phyloP scores from a whole-genome alignment of 108 stramenopile species.

The Nitzschia putrida region DNA sequence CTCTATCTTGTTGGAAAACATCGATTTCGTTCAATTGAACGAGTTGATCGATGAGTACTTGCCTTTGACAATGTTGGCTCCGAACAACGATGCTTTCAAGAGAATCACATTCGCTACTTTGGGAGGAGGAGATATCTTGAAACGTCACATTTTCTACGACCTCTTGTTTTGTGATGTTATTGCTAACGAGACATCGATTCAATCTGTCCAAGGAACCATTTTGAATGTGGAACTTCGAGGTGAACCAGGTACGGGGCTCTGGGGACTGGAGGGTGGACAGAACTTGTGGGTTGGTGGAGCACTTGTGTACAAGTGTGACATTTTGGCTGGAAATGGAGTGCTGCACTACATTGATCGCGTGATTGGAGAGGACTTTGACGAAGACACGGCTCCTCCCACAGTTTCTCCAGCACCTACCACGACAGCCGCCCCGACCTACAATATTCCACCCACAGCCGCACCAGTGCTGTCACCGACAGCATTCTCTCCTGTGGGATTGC shows the following conservation, averaged over 20 bases:
- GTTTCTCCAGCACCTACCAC: constrained; percentile 37
- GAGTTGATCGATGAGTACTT: constrained; percentile 31
- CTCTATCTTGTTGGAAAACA: constrained; percentile 21
- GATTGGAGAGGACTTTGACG: constrained; percentile 26
- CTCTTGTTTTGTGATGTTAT: constrained; percentile 31
- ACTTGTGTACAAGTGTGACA: constrained; percentile 31
- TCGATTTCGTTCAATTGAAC: constrained; percentile 37
- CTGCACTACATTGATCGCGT: constrained; percentile 45
- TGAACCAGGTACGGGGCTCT: constrained; percentile 8
- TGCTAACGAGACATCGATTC: constrained; percentile 26
- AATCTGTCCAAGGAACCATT: constrained; percentile 17
- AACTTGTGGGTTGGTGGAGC: constrained; percentile 38
- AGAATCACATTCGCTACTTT: constrained; percentile 29
- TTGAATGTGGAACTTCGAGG: constrained; percentile 20
- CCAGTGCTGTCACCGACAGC: constrained; percentile 9
- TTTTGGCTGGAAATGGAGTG: constrained; percentile 39
- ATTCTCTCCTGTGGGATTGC: constrained; percentile 4
- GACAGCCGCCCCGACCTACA: constrained; percentile 24
- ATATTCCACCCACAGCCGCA: constrained; percentile 10
- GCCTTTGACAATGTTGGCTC: constrained; percentile 40
- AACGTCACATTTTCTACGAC: constrained; percentile 28
- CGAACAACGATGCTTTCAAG: constrained; percentile 31
- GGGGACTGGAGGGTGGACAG: constrained; percentile 14
- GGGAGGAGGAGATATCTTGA: constrained; percentile 33
- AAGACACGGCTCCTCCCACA: constrained; percentile 35